Evolutionary conservation across 345 rosid species (phyloP).

Genomic region (Cochlearia excelsa): DNA sequence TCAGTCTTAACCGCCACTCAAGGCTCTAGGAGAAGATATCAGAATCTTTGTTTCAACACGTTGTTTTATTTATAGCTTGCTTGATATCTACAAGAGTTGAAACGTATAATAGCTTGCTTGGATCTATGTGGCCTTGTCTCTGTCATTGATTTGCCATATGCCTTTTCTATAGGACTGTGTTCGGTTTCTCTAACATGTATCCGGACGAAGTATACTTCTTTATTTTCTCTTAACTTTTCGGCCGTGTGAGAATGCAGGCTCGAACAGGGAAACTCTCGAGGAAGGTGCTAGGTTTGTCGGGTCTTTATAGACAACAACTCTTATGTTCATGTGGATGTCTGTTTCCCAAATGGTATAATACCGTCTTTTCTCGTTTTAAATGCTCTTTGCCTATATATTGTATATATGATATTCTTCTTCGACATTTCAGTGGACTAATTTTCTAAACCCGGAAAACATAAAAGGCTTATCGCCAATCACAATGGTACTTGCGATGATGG

Average conservation of each 20-base stretch:
- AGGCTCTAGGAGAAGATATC: no score
- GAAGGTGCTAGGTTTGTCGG: conserved; percentile 63
- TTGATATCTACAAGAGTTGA: no score
- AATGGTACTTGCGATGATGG: conserved; percentile 87
- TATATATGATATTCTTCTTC: conserved; percentile 23
- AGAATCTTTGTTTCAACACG: no score
- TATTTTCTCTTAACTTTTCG: conserved; percentile 21
- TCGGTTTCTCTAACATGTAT: conserved; percentile 6
- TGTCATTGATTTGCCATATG: no score
- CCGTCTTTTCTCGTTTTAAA: background rate
- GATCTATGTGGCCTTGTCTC: background rate
- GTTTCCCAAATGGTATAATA: conserved; percentile 72
- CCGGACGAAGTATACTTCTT: background rate
- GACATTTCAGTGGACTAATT: conserved; percentile 80
- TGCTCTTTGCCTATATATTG: background rate
- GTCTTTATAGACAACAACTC: conserved; percentile 84
- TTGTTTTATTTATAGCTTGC: no score
- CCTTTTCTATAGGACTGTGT: background rate
- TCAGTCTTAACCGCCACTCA: no score
- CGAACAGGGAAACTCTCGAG: conserved; percentile 67
- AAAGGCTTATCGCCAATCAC: conserved; percentile 79
- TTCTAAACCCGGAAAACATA: conserved; percentile 73
- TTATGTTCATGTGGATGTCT: conserved; percentile 99
- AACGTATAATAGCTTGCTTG: no score
- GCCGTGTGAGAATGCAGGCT: conserved; percentile 60